Conservation (phyloP, 306 rosid species). For the Cicer bijugum region DNA sequence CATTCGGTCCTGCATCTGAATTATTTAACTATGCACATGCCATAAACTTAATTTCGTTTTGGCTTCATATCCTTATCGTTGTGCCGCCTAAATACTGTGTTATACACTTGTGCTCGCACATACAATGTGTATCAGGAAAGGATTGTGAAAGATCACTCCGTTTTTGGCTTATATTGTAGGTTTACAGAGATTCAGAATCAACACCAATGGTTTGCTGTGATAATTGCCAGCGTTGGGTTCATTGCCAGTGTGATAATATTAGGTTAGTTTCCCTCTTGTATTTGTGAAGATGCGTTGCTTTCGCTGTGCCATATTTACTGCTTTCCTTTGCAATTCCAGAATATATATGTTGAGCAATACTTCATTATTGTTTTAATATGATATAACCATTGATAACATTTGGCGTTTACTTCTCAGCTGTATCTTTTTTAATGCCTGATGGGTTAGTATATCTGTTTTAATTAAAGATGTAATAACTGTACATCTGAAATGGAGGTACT, state of each 20-base stretch:
- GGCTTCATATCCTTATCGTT: conserved; percentile 2
- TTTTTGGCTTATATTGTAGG: conserved; percentile 61
- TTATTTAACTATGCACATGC: conserved; percentile 2
- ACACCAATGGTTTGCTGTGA: conserved; percentile 99
- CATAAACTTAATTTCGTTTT: conserved; percentile 14
- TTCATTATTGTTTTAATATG: conserved; percentile 2
- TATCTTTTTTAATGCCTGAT: conserved; percentile 11
- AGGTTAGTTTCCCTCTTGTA: conserved; percentile 57
- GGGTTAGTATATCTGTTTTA: conserved; percentile 26
- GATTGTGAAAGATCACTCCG: conserved; percentile 34
- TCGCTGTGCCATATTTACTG: background rate
- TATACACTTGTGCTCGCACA: background rate
- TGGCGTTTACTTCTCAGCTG: conserved; percentile 20
- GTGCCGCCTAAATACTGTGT: conserved; percentile 1
- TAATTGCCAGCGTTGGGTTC: conserved; percentile 98
- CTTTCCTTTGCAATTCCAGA: conserved; percentile 33
- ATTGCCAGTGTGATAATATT: conserved; percentile 95
- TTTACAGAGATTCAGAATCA: conserved; percentile 98
- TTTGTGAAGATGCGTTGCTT: conserved; percentile 30
- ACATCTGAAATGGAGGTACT: conserved; percentile 26
- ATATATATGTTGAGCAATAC: background rate
- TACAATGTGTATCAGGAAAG: conserved; percentile 4
- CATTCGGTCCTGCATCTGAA: conserved; percentile 13
- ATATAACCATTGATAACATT: conserved; percentile 24
- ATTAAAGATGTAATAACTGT: background rate